Evolutionary conservation across 495 filamentous ascomycete genomes (phyloP).

Genomic region (Penicillium steckii): DNA sequence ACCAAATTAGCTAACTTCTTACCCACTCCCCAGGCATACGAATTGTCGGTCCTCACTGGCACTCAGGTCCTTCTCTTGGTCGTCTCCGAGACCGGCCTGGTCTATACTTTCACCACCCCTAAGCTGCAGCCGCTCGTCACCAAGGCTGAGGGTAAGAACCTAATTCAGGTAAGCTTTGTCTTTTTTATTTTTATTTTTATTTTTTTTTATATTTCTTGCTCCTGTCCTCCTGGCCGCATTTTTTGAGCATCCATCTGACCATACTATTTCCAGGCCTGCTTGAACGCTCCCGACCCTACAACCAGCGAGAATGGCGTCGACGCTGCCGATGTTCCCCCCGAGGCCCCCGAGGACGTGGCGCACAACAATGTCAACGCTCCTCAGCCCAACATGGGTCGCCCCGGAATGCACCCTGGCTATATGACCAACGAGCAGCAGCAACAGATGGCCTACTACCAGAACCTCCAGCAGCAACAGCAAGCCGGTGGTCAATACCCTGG

Average conservation of each 20-base stretch:
- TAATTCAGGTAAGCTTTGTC: constrained; percentile 81
- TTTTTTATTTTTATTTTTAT: too few species aligned
- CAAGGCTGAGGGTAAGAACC: constrained; percentile 98
- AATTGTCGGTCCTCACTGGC: constrained; percentile 94
- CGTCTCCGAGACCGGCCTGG: constrained; percentile 96
- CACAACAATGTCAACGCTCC: constrained; percentile 53
- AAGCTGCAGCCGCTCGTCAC: constrained; percentile 99
- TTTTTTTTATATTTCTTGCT: too few species aligned
- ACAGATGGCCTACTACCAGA: constrained; percentile 58
- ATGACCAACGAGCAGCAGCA: constrained; percentile 59
- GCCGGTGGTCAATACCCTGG: constrained; percentile 54
- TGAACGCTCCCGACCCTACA: constrained; percentile 97
- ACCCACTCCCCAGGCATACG: constrained; percentile 70
- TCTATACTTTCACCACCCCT: constrained; percentile 99
- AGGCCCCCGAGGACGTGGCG: constrained; percentile 56
- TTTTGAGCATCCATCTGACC: background rate
- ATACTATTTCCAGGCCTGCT: constrained; percentile 66
- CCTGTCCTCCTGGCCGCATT: too few species aligned
- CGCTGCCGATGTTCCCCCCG: constrained; percentile 51
- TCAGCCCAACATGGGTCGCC: constrained; percentile 51
- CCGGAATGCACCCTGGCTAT: constrained; percentile 50
- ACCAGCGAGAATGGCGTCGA: constrained; percentile 89
- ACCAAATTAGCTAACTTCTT: too few species aligned
- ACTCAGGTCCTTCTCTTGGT: constrained; percentile 97
- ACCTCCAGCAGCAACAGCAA: constrained; percentile 56